Percentiles rank a stretch among this genome's conserved stretches.
Evolutionary conservation across 805 yeast species (phyloP).

Genomic region (Barnettozyma vustinii): DNA sequence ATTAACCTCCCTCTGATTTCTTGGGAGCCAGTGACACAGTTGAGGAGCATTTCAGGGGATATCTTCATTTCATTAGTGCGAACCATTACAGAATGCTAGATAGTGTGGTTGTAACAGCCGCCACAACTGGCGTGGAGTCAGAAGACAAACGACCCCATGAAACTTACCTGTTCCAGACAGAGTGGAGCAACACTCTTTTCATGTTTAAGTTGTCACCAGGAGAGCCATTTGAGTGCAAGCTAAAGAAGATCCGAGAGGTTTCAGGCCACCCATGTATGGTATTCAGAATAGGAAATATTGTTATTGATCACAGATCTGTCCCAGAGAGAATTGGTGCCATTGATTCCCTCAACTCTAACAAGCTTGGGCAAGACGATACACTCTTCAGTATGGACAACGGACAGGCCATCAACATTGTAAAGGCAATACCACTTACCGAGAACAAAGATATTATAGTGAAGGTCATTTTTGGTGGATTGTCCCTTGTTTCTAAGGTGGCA

Average conservation of each 20-base stretch:
- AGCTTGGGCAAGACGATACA: neutral
- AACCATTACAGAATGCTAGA: neutral
- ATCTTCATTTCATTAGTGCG: too few relatives aligned
- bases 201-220: neutral
- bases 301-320: neutral
- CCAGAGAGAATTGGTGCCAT: neutral
- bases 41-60: too few relatives aligned
- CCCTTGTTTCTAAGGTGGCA: neutral
- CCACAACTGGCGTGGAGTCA: neutral
- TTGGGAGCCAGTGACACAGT: too few relatives aligned
- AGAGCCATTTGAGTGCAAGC: neutral
- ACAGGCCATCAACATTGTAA: neutral
- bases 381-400: neutral
- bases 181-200: neutral
- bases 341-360: neutral
- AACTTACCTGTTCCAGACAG: neutral
- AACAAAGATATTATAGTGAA: neutral
- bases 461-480: neutral
- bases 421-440: neutral
- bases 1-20: too few relatives aligned
- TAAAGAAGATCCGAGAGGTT: neutral
- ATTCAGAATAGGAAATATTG: neutral
- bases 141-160: neutral
- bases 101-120: neutral
- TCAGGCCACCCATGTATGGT: neutral